Evolutionary conservation across 768 basidiomycete genomes (phyloP).

Genomic region (Fibroporia radiculosa): DNA sequence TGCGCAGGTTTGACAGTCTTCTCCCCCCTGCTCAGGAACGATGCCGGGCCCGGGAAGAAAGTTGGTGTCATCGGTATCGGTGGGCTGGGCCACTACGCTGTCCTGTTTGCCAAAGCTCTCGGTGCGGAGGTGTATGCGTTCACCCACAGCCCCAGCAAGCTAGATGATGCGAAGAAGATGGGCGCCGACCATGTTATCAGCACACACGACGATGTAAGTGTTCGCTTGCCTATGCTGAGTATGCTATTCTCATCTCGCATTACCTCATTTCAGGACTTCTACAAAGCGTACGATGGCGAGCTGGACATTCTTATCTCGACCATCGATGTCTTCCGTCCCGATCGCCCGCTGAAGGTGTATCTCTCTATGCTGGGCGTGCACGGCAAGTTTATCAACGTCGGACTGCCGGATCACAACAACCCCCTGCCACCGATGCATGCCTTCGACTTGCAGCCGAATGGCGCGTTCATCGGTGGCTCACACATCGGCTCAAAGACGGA

Average conservation of each 20-base stretch:
- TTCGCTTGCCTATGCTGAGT: background rate
- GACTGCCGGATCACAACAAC: constrained; percentile 41
- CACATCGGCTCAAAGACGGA: constrained; percentile 52
- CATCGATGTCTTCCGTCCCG: constrained; percentile 13
- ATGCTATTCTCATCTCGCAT: constrained; percentile 10
- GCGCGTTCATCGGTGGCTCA: constrained; percentile 14
- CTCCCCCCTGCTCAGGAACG: constrained; percentile 47
- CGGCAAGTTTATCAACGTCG: constrained; percentile 47
- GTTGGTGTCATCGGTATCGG: constrained; percentile 62
- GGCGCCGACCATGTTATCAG: constrained; percentile 46
- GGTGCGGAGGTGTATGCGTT: constrained; percentile 51
- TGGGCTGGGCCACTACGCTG: constrained; percentile 35
- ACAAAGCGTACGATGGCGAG: constrained; percentile 25
- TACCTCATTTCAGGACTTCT: constrained; percentile 24
- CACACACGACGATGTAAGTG: constrained; percentile 28
- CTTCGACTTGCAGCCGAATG: constrained; percentile 25
- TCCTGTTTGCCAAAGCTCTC: constrained; percentile 42
- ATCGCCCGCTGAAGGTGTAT: constrained; percentile 20
- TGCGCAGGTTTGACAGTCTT: constrained; percentile 56
- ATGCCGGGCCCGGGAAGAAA: constrained; percentile 48
- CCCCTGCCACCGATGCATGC: constrained; percentile 19
- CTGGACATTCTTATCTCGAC: constrained; percentile 40
- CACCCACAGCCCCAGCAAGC: constrained; percentile 42
- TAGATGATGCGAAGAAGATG: constrained; percentile 44
- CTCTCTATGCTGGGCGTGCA: constrained; percentile 39